These are phyloP conservation scores for Trametes elegans DNA, from an alignment of 768 basidiomycete species.

Conservation along the genomic window DNA sequence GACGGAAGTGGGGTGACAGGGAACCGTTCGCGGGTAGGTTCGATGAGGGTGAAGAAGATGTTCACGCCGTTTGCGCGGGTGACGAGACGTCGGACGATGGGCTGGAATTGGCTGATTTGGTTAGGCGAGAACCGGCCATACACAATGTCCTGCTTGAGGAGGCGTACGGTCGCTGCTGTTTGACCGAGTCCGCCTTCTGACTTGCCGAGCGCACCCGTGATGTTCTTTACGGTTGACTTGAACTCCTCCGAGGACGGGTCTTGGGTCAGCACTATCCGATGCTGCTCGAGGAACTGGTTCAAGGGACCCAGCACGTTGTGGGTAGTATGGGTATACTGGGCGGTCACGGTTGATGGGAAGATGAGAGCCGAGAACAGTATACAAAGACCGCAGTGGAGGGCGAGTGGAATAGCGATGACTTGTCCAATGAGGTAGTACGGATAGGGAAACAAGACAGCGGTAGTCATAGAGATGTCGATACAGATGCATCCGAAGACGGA, in stretches of 20 bases:
- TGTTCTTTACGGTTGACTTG: constrained; percentile 33
- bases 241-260: constrained; percentile 44
- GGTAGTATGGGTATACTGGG: constrained; percentile 53
- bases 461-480: constrained; percentile 58
- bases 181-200: constrained; percentile 52
- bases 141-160: constrained; percentile 58
- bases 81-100: constrained; percentile 46
- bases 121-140: constrained; percentile 57
- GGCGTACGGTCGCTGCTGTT: constrained; percentile 48
- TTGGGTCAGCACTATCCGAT: constrained; percentile 44
- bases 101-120: constrained; percentile 54
- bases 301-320: constrained; percentile 49
- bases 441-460: constrained; percentile 60
- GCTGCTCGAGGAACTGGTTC: constrained; percentile 41
- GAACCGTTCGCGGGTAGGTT: constrained; percentile 59
- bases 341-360: constrained; percentile 64
- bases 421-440: constrained; percentile 62
- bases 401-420: constrained; percentile 53
- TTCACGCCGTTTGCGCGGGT: constrained; percentile 62
- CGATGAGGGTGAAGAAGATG: constrained; percentile 61
- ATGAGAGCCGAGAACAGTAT: constrained; percentile 50
- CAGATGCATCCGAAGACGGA: constrained; percentile 58
- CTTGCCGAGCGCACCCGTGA: constrained; percentile 33
- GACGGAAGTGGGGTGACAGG: constrained; percentile 30
- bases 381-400: constrained; percentile 56